A percentile compares a stretch with the other conserved stretches of the same genome.
These are phyloP conservation scores for Penicillium sp. DNA, from an alignment of 2,329 filamentous ascomycete species.

Conservation along the genomic window DNA sequence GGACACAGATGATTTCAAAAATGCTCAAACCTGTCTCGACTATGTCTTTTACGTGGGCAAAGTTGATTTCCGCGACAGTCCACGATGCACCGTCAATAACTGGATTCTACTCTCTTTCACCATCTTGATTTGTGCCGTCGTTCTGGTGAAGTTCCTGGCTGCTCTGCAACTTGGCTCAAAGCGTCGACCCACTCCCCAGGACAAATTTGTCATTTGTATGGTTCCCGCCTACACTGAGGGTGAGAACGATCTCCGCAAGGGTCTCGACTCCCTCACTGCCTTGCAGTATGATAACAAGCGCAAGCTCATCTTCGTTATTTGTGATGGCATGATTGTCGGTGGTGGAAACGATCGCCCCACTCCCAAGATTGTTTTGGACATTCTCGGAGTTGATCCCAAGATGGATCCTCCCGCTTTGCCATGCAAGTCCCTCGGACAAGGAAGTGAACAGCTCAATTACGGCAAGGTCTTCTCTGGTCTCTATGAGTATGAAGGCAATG, in stretches of 20 bases:
- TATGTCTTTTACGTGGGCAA: conserved; percentile 81
- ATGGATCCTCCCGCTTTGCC: conserved; percentile 91
- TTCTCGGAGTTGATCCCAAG: conserved; percentile 95
- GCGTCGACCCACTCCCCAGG: conserved; percentile 82
- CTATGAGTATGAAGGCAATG: conserved; percentile 96
- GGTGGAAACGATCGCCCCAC: conserved; percentile 97
- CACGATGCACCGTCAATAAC: conserved; percentile 83
- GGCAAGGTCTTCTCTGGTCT: conserved; percentile 98
- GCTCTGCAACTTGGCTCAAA: conserved; percentile 94
- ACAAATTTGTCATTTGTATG: conserved; percentile 98
- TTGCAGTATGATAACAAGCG: conserved; percentile 98
- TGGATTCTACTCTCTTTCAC: conserved; percentile 87
- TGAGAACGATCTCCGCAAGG: conserved; percentile 90
- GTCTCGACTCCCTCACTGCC: conserved; percentile 89
- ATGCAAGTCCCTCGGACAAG: conserved; percentile 88
- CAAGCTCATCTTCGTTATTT: conserved; percentile 88
- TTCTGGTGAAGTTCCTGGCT: conserved; percentile 84
- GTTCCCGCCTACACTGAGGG: conserved; percentile 98
- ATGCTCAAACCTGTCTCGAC: conserved; percentile 78
- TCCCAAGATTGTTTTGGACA: conserved; percentile 92
- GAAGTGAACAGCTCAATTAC: conserved; percentile 93
- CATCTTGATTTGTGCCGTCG: conserved; percentile 77
- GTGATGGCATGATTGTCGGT: conserved; percentile 99
- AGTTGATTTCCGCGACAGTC: conserved; percentile 76
- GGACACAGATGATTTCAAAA: conserved; percentile 52